phyloP scores from a whole-genome alignment of 805 yeast species.

The Kockiozyma suomiensis region DNA sequence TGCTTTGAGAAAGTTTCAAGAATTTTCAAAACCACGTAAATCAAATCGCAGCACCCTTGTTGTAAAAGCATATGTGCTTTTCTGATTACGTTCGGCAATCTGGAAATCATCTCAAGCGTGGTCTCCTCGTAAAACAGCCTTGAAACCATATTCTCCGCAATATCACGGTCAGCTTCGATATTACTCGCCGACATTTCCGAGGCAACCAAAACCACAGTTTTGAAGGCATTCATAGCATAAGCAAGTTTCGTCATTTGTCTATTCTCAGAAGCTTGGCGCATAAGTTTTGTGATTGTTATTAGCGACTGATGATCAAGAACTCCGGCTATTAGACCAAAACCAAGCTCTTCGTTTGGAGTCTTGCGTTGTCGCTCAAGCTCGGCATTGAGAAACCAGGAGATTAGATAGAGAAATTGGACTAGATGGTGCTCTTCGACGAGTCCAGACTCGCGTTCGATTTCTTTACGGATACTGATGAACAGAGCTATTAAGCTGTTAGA shows the following conservation, averaged over 20 bases:
- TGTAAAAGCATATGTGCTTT: conserved; percentile 63
- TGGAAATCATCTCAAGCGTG: conserved; percentile 57
- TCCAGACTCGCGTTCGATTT: conserved; percentile 48
- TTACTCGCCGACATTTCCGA: conserved; percentile 48
- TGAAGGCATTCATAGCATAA: conserved; percentile 68
- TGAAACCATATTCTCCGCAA: conserved; percentile 62
- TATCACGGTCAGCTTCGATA: conserved; percentile 52
- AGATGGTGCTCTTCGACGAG: conserved; percentile 38
- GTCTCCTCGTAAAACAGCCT: conserved; percentile 70
- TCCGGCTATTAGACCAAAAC: conserved; percentile 44
- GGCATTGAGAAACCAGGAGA: conserved; percentile 76
- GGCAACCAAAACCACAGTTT: conserved; percentile 52
- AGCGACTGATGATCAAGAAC: conserved; percentile 65
- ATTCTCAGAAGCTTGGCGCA: conserved; percentile 43
- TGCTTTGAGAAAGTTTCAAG: conserved; percentile 67
- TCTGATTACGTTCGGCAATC: conserved; percentile 64
- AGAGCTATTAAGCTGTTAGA: conserved; percentile 42
- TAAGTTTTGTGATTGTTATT: conserved; percentile 52
- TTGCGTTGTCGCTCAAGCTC: conserved; percentile 49
- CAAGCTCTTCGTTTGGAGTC: conserved; percentile 22
- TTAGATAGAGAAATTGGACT: conserved; percentile 58
- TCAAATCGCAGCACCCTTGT: conserved; percentile 61
- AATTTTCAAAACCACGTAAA: conserved; percentile 64
- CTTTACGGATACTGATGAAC: conserved; percentile 54
- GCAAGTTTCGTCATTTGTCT: conserved; percentile 52